Conservation (phyloP, 192 early-diverging fungal genomes). For the Allomyces arbusculus region DNA sequence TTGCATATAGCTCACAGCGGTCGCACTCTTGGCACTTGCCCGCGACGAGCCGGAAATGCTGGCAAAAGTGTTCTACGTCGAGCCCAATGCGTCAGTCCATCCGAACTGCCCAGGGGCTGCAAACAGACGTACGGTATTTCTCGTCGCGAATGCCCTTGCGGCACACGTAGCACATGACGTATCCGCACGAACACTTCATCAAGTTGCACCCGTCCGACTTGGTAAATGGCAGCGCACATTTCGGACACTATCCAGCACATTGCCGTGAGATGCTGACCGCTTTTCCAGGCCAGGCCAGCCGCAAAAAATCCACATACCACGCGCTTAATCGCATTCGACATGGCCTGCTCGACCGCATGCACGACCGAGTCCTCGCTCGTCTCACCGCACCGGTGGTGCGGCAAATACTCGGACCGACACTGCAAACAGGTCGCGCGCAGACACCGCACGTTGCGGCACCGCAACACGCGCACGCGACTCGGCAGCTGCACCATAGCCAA, state of each 20-base stretch:
- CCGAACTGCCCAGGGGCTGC: too few relatives aligned
- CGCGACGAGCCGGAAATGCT: not conserved
- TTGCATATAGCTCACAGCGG: not conserved
- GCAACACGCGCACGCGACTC: constrained; percentile 7
- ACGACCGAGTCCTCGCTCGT: constrained; percentile 11
- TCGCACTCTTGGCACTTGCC: not conserved
- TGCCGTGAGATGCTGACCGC: too few relatives aligned
- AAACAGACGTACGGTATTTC: not conserved
- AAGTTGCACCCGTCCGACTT: constrained; percentile 21
- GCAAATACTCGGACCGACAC: constrained; percentile 11
- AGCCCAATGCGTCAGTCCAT: too few relatives aligned
- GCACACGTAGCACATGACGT: constrained; percentile 19
- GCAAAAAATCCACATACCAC: constrained; percentile 2
- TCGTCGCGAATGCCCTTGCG: constrained; percentile 10
- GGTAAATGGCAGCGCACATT: constrained; percentile 11
- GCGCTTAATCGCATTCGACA: constrained; percentile 14
- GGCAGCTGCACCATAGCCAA: too few relatives aligned
- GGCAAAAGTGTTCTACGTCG: not conserved
- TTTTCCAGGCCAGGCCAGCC: too few relatives aligned
- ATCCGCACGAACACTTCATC: constrained; percentile 16
- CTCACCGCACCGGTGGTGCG: constrained; percentile 12
- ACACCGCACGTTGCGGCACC: constrained; percentile 13
- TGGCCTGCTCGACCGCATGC: constrained; percentile 16
- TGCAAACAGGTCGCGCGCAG: constrained; percentile 6
- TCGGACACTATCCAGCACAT: constrained; percentile 10